Evolutionary conservation across 768 basidiomycete species (phyloP).

Genomic region (Tylopilus subfusipes): DNA sequence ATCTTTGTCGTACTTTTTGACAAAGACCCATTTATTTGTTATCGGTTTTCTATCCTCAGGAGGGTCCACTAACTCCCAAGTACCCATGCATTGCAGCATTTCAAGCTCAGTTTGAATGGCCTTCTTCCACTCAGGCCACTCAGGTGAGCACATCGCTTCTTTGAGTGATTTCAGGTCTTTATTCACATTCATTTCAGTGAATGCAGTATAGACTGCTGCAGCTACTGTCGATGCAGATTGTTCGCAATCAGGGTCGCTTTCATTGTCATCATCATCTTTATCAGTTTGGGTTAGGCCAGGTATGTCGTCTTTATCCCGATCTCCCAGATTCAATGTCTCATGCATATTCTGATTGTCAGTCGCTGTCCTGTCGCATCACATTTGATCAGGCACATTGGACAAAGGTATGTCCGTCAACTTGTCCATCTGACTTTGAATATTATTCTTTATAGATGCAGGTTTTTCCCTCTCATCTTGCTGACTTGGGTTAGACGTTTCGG

Average conservation of each 20-base stretch:
- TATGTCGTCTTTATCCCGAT: too few species aligned
- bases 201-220: not conserved
- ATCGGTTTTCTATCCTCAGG: slow-evolving; percentile 26
- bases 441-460: too few species aligned
- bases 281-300: too few species aligned
- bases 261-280: not conserved
- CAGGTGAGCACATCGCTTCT: not conserved
- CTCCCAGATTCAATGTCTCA: too few species aligned
- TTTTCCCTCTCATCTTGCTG: too few species aligned
- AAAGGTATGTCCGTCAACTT: too few species aligned
- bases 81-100: not conserved
- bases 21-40: slow-evolving; percentile 29
- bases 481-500: too few species aligned
- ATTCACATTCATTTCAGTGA: not conserved
- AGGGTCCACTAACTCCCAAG: slow-evolving; percentile 25
- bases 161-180: not conserved
- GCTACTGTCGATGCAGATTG: not conserved
- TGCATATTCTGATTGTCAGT: too few species aligned
- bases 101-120: slow-evolving; percentile 1
- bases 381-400: too few species aligned
- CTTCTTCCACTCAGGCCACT: not conserved
- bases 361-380: too few species aligned
- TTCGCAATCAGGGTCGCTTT: not conserved
- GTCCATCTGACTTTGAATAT: too few species aligned
- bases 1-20: not conserved